Evolutionary conservation across 2,329 filamentous ascomycete species (phyloP), one percentile per base, ranked within the genome.

Genomic region (Penicillium palitans): DNA sequence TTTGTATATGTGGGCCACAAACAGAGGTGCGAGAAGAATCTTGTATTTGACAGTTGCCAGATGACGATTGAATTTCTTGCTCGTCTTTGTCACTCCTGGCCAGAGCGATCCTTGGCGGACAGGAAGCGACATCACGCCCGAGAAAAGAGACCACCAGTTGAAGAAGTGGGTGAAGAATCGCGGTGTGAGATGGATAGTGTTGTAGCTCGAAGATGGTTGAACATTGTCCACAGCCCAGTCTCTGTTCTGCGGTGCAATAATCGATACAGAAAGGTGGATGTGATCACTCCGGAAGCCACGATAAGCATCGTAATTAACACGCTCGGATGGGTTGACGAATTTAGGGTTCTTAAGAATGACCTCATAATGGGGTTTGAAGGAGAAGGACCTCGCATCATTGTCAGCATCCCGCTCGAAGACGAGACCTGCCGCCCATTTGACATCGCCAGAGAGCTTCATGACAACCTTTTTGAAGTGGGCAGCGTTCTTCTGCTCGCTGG

Each of bases 1-100:
- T 75, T 97, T 98, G 79, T 99, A 99, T 33, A 99, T 92, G 68
- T 99, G 95, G 66, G 93, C 96, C 62, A 99, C 85, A 74, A 96
- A 99, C 2, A 99, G 79, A 0, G 95, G 95, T 2, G 95, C 96
- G 17, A 99, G 81, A 3, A 98, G 83, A 24, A 99, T 79, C 62
- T 93, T 97, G 78, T 98, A 98, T 80, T 99, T 99, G 80, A 99
- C 93, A 9, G 96, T 99, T n/a, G 92, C 93, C 61, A 99, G 80
- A 76, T 99, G 96, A 50, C 95, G 86, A 15, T 93, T 93, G 73
- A 99, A 99, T 73, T 99, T 99, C 79, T 99, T 99, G 81, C 91
- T 97, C 46, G 91, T 95, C 80, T 96, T 97, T 67, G 97, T 95
- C 25, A 92, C 84, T 0, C 91, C 92, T 6, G 93, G 93, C 87